These are phyloP conservation scores for Skeletonema tropicum DNA, from an alignment of 108 stramenopile species.

Conservation along the genomic window DNA sequence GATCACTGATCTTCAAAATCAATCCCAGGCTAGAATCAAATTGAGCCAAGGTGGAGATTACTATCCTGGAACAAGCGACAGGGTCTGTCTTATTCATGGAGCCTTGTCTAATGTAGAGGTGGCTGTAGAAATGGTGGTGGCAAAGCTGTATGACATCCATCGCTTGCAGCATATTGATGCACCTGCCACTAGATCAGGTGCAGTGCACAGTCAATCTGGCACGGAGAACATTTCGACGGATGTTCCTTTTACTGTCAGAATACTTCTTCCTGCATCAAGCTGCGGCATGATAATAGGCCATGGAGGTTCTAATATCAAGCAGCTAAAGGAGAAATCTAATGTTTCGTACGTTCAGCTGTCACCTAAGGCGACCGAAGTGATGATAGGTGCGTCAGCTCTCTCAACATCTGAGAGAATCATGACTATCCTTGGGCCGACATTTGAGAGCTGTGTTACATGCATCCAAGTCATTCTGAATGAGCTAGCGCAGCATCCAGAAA, in stretches of 20 bases:
- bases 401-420: conserved; percentile 71
- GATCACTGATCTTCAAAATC: conserved; percentile 73
- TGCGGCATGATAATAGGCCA: conserved; percentile 90
- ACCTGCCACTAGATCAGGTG: conserved; percentile 16
- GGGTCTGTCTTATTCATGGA: conserved; percentile 85
- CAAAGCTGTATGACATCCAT: conserved; percentile 62
- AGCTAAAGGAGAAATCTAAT: conserved; percentile 71
- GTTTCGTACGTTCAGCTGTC: conserved; percentile 73
- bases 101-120: conserved; percentile 59
- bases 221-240: conserved; percentile 23
- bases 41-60: conserved; percentile 80
- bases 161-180: conserved; percentile 35
- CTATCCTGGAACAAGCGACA: conserved; percentile 77
- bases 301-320: conserved; percentile 75
- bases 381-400: conserved; percentile 17
- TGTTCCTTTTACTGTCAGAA: conserved; percentile 64
- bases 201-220: conserved; percentile 8
- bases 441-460: conserved; percentile 58
- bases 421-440: conserved; percentile 67
- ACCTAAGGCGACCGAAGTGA: conserved; percentile 53
- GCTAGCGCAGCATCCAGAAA: conserved; percentile 72
- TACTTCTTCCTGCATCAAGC: conserved; percentile 74
- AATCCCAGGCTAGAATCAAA: conserved; percentile 72
- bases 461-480: conserved; percentile 59
- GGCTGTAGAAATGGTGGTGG: conserved; percentile 64